Percentiles rank a stretch among this genome's conserved stretches.
Evolutionary conservation across 2,329 filamentous ascomycete genomes (phyloP).

Genomic region (Cercospora sp.): DNA sequence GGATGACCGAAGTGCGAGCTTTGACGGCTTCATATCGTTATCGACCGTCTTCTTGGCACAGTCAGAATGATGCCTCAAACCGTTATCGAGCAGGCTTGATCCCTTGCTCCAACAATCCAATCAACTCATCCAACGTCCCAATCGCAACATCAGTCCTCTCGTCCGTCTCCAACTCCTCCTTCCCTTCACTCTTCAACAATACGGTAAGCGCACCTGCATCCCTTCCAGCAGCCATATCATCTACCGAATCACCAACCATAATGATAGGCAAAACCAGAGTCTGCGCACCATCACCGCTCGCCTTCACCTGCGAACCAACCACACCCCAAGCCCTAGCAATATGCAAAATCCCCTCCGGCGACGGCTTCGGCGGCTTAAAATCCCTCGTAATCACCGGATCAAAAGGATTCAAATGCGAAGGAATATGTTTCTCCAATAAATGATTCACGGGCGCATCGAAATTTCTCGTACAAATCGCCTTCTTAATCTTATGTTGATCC

Average conservation of each 20-base stretch:
- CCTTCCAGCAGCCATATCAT: conserved; percentile 88
- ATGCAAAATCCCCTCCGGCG: conserved; percentile 82
- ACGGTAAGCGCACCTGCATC: conserved; percentile 86
- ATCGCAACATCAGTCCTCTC: conserved; percentile 39
- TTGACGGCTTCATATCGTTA: too few relatives aligned
- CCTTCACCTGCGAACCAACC: conserved; percentile 33
- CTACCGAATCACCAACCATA: conserved; percentile 67
- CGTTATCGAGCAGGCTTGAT: conserved; percentile 7
- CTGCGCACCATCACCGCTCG: conserved; percentile 17
- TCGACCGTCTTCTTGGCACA: neutral
- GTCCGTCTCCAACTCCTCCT: conserved; percentile 40
- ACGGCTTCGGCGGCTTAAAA: conserved; percentile 79
- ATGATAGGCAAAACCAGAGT: conserved; percentile 42
- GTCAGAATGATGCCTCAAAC: neutral
- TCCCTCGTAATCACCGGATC: conserved; percentile 80
- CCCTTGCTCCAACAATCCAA: conserved; percentile 33
- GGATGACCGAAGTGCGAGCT: neutral
- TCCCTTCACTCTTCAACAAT: conserved; percentile 56
- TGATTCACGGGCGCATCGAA: conserved; percentile 79
- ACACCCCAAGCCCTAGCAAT: conserved; percentile 78
- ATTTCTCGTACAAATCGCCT: conserved; percentile 92
- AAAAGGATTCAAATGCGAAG: conserved; percentile 60
- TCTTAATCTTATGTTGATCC: conserved; percentile 63
- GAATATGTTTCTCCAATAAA: conserved; percentile 73
- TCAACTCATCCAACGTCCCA: conserved; percentile 37